A percentile compares a stretch with the other conserved stretches of the same genome.
phyloP scores from a whole-genome alignment of 2,329 filamentous ascomycete genomes.

The Alternaria sp. region DNA sequence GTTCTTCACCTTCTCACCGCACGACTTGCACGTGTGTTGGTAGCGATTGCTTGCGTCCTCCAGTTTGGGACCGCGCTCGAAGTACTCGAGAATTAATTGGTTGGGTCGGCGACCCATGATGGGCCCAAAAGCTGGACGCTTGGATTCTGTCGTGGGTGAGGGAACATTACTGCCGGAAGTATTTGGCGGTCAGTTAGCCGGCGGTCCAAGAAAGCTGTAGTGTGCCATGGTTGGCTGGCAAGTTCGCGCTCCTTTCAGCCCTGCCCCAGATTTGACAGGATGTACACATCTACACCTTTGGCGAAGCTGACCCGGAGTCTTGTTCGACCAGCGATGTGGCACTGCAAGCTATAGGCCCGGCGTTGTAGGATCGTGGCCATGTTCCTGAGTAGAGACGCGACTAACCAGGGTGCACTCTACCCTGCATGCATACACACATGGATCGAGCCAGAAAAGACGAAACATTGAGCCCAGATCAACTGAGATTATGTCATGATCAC shows the following conservation, averaged over 20 bases:
- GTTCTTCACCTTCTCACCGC: conserved; percentile 71
- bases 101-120: conserved; percentile 84
- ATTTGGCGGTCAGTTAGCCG: conserved; percentile 20
- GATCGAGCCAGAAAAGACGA: background rate
- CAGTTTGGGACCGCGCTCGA: conserved; percentile 84
- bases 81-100: conserved; percentile 85
- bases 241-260: background rate
- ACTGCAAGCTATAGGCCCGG: background rate
- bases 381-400: conserved; percentile 5
- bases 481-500: background rate
- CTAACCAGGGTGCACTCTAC: background rate
- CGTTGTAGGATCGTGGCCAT: too few species aligned
- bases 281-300: background rate
- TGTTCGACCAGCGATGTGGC: background rate
- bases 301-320: too few species aligned
- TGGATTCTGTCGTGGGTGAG: conserved; percentile 16
- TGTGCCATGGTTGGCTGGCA: conserved; percentile 7
- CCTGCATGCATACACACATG: conserved; percentile 1
- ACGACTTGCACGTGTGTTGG: conserved; percentile 87
- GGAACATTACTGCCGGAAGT: conserved; percentile 22
- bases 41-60: conserved; percentile 91
- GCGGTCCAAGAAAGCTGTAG: conserved; percentile 10
- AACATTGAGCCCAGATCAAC: background rate
- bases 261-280: background rate
- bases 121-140: conserved; percentile 16